A percentile compares a stretch with the other conserved stretches of the same genome.
Conservation (phyloP, 208 protist genomes). For the Acanthamoeba sp. region DNA sequence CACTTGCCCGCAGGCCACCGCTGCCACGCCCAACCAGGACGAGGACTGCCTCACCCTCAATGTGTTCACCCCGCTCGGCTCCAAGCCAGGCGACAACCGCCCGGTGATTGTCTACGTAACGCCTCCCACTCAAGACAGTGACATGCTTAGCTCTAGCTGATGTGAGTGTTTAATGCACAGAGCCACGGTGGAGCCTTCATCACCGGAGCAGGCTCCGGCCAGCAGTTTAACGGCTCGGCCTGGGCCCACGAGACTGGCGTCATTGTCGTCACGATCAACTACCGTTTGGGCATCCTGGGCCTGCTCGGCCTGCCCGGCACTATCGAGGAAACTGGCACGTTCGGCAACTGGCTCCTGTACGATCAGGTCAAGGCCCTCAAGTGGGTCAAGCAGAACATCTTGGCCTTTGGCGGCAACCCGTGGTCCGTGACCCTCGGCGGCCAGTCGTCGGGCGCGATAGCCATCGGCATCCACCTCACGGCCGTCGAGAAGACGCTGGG, state of each 20-base stretch:
- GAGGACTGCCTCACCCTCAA: slow-evolving; percentile 7
- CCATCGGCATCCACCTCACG: slow-evolving; percentile 32
- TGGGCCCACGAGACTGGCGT: not conserved
- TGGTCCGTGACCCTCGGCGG: not conserved
- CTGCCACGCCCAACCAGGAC: not conserved
- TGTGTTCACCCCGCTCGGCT: not conserved
- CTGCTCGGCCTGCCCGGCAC: not conserved
- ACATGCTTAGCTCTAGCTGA: no score
- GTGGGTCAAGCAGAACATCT: slow-evolving; percentile 75
- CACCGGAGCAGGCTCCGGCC: not conserved
- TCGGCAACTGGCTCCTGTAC: not conserved
- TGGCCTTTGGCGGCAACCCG: slow-evolving; percentile 69
- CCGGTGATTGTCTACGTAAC: not conserved
- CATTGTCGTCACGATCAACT: slow-evolving; percentile 72
- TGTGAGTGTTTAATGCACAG: no score
- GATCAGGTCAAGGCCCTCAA: slow-evolving; percentile 51
- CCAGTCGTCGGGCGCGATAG: not conserved
- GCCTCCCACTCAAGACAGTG: not conserved
- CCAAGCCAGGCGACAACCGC: not conserved
- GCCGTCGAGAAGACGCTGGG: not conserved
- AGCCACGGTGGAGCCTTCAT: slow-evolving; percentile 25
- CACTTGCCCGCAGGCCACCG: not conserved
- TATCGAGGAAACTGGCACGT: not conserved
- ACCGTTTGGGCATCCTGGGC: slow-evolving; percentile 78
- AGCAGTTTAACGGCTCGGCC: slow-evolving; percentile 40